Conservation (phyloP, 352 stramenopile species). For the Phytophthora boehmeriae region DNA sequence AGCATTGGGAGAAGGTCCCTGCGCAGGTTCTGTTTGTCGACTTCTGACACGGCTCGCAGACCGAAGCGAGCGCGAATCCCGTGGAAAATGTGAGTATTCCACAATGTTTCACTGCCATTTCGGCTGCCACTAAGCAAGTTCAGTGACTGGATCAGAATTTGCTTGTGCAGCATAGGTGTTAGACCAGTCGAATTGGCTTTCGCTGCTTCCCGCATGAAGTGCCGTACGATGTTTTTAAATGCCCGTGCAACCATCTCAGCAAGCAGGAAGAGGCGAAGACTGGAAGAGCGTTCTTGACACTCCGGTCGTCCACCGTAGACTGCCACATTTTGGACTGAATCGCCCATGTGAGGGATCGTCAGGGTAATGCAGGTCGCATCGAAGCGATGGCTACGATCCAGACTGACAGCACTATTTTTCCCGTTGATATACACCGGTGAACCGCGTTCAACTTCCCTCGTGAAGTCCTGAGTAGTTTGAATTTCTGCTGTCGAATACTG, state of each 20-base stretch:
- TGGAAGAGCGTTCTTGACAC: slow-evolving; percentile 54
- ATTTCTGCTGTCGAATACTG: slow-evolving; percentile 86
- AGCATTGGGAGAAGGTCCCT: slow-evolving; percentile 52
- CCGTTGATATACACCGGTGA: slow-evolving; percentile 62
- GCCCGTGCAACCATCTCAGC: slow-evolving; percentile 88
- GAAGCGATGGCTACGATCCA: slow-evolving; percentile 46
- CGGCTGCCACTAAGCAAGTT: slow-evolving; percentile 75
- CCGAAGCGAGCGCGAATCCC: slow-evolving; percentile 84
- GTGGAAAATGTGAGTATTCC: slow-evolving; percentile 72
- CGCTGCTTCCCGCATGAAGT: slow-evolving; percentile 61
- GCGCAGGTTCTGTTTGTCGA: slow-evolving; percentile 83
- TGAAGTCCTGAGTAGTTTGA: slow-evolving; percentile 82
- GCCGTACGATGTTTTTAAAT: slow-evolving; percentile 88
- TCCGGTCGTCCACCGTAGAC: slow-evolving; percentile 71
- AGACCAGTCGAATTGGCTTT: slow-evolving; percentile 45
- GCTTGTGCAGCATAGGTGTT: slow-evolving; percentile 45
- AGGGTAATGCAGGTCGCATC: slow-evolving; percentile 71
- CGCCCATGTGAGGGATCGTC: slow-evolving; percentile 51
- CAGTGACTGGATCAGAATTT: slow-evolving; percentile 58
- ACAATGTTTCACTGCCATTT: slow-evolving; percentile 69
- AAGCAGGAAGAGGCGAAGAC: slow-evolving; percentile 72
- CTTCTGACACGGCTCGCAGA: slow-evolving; percentile 57
- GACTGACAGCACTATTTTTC: slow-evolving; percentile 61
- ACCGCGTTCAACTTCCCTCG: slow-evolving; percentile 79
- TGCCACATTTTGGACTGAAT: slow-evolving; percentile 74